Evolutionary conservation across 495 filamentous ascomycete species (phyloP), one percentile per base, ranked within the genome.

Genomic region (Penicillium steckii): DNA sequence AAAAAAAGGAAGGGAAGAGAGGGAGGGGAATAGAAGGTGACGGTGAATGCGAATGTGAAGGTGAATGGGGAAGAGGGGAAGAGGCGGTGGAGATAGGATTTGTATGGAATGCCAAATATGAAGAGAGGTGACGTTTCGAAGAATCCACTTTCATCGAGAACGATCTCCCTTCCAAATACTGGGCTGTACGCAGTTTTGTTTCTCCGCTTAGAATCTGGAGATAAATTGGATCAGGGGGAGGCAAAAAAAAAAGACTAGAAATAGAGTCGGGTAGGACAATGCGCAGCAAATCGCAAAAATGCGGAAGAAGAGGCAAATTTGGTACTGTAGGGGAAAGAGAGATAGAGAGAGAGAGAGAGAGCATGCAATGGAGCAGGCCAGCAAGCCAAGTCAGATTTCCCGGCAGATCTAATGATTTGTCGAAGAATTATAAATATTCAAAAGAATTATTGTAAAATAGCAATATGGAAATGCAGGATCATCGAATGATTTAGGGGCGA

Each of bases 1-100:
- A 37, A 24, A 42, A 60, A 61, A 46, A 55, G 52, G 55, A 52
- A 48, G 60, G 53, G 52, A 27, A 6, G n/a, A 13, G 56, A 59
- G 59, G 42, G 48, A 47, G 43, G 43, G 51, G 49, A 54, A 49
- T 46, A 43, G 50, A 45, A 42, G 48, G 38, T 9, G 29, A 32
- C 29, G 49, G 56, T 62, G 59, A 45, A 50, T 47, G 43, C 44
- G 51, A 52, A 54, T 52, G 49, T 42, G 50, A 45, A 42, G 48
- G 38, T 9, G 29, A 32, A 32, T 32, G 29, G 29, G 29, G 29
- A 37, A 37, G 33, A 41, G 38, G 38, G 38, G 38, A 55, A 55
- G 52, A 55, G 46, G 52, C 52, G 52, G 52, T 55, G 52, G 52
- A 45, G 37, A 10, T 2, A 22, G 41, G 46, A 30, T 46, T 29